Base-by-base conservation (phyloP, 257 asterid species). In the Catharanthus roseus region DNA sequence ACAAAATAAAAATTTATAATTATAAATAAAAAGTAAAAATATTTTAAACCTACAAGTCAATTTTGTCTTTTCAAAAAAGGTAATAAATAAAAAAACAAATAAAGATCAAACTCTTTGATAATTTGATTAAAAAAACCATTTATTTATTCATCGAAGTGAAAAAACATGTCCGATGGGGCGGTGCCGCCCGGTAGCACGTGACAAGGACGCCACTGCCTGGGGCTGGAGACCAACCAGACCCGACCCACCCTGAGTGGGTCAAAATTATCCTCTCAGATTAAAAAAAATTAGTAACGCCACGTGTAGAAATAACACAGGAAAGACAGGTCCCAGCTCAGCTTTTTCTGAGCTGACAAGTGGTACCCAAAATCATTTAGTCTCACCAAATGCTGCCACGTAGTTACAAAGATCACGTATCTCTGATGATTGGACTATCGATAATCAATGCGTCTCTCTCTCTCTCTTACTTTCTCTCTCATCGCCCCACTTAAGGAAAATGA, bases 101-200 rank as follows among this genome's bases (percentile, higher is more conserved):
- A 38, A 38, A 38, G 42, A n/a, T n/a, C n/a, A n/a, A n/a, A n/a
- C n/a, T n/a, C n/a, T n/a, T n/a, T n/a, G n/a, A n/a, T n/a, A n/a
- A n/a, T n/a, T n/a, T 38, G 8, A 38, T 38, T 38, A 38, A 38
- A 38, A 8, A 38, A 38, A 38, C 42, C 42, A 38, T 38, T 38
- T 38, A 38, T 38, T 38, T 38, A 38, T 38, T 38, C 3, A 38
- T 38, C 5, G 42, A 3, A 38, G 8, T 9, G 7, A 42, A 42
- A 42, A 9, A 42, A 12, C 47, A 42, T 4, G 23, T 61, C 12
- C 29, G 19, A 36, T 70, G 33, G 80, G 96, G 78, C 93, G 93
- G 93, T 87, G 93, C 89, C 96, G 91, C 78, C 82, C 89, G 76
- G 78, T n/a, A 61, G 80, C 86, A 86, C 86, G 87, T 82, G 89